Evolutionary conservation across 139 green algal genomes (phyloP), one percentile per base, ranked within the genome.

Genomic region (Chlorella sorokiniana): DNA sequence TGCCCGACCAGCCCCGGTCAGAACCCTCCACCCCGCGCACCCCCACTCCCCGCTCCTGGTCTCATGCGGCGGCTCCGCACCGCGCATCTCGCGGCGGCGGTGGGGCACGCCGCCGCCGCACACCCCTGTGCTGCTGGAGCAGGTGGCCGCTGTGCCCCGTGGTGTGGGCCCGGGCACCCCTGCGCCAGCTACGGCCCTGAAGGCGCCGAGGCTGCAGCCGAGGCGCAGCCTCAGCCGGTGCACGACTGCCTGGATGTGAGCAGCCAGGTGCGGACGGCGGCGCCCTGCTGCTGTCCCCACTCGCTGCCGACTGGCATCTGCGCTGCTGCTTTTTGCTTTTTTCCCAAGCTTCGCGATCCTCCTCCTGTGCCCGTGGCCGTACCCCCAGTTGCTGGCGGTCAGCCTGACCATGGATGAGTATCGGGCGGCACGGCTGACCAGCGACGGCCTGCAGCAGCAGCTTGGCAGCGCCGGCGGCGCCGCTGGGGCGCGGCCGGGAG

Each of bases 331-430:
- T n/a, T n/a, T n/a, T n/a, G n/a, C n/a, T n/a, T n/a, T n/a, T n/a
- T 63, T 23, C 38, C 67, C 65, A 3, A 33, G 5, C 18, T 27
- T 4, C 29, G 1, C 68, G 14, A 2, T 1, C 65, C 20, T 35
- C 7, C 37, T 22, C 20, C 65, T 2, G 1, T 2, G 29, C 68
- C 41, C 11, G 68, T n/a, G n/a, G n/a, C n/a, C n/a, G n/a, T n/a
- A n/a, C n/a, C n/a, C n/a, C n/a, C 68, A 75, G 68, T 75, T 42
- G 11, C 68, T 75, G 68, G 68, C 68, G 4, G 68, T 75, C 41
- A 75, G 56, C 42, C 70, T 77, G 44, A 77, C 45, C 31, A 44
- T 63, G 25, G 70, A 62, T 22, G 70, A 61, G 14, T 76, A 62
- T n/a, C n/a, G 33, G 38, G 44, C n/a, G n/a, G n/a, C n/a, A n/a